Evolutionary conservation across 225 moss, liverwort and hornwort genomes (phyloP).

Genomic region (Rhytidiadelphus loreus): DNA sequence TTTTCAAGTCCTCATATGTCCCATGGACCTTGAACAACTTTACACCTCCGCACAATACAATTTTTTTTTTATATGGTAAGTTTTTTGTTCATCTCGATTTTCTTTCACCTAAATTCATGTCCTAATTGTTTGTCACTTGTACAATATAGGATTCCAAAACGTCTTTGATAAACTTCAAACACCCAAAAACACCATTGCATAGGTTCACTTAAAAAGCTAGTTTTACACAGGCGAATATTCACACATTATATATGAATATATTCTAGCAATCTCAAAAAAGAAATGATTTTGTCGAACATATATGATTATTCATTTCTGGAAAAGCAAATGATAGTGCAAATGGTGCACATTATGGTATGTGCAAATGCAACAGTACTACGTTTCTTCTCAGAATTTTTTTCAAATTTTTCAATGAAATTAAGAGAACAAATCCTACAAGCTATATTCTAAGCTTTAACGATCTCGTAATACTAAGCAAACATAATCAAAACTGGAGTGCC

Average conservation of each 20-base stretch:
- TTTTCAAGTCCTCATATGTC: neutral
- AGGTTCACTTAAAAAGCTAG: neutral
- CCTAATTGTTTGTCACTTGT: neutral
- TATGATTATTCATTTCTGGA: neutral
- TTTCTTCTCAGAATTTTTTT: neutral
- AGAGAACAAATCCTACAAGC: neutral
- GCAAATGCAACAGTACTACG: neutral
- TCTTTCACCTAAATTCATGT: neutral
- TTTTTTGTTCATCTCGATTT: neutral
- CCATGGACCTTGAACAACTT: neutral
- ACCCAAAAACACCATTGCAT: neutral
- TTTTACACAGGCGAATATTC: neutral
- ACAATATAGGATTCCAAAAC: neutral
- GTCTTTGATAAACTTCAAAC: neutral
- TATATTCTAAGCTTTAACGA: neutral
- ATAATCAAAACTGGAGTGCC: neutral
- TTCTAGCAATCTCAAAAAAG: neutral
- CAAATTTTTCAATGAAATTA: neutral
- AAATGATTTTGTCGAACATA: neutral
- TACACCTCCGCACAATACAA: neutral
- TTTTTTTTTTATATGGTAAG: neutral
- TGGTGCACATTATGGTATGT: neutral
- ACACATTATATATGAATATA: too few species aligned
- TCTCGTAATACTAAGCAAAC: neutral
- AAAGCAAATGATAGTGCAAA: neutral